A percentile compares a stretch with the other conserved stretches of the same genome.
phyloP scores from a whole-genome alignment of 208 protist genomes.

The Wallacemonas collosoma region DNA sequence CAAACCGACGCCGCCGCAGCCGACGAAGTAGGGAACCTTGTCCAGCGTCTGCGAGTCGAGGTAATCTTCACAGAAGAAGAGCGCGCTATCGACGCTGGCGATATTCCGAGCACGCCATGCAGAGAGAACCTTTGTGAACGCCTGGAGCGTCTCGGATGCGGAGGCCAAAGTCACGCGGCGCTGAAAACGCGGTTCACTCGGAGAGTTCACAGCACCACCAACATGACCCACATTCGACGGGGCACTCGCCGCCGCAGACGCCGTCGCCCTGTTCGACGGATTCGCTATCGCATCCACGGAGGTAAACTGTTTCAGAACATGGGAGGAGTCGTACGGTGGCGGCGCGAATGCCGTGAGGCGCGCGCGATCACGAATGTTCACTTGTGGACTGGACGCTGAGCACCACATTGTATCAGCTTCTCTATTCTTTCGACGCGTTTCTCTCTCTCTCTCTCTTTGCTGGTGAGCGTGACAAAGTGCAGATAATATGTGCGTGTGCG shows the following conservation, averaged over 20 bases:
- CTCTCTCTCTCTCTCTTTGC: too few relatives aligned
- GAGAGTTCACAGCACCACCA: too few relatives aligned
- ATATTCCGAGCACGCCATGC: slow-evolving; percentile 25
- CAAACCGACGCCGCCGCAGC: slow-evolving; percentile 65
- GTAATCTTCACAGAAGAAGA: slow-evolving; percentile 38
- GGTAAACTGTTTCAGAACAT: background rate
- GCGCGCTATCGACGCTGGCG: slow-evolving; percentile 16
- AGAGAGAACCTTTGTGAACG: slow-evolving; percentile 14
- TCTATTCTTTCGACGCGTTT: background rate
- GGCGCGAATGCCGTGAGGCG: slow-evolving; percentile 1
- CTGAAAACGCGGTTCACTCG: background rate
- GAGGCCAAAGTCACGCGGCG: slow-evolving; percentile 3
- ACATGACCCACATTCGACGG: too few relatives aligned
- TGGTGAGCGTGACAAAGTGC: too few relatives aligned
- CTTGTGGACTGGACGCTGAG: background rate
- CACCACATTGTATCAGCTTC: background rate
- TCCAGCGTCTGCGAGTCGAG: slow-evolving; percentile 48
- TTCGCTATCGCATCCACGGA: background rate
- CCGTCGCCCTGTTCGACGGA: too few relatives aligned
- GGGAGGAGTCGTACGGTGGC: background rate
- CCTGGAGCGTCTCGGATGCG: background rate
- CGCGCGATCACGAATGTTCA: slow-evolving; percentile 1
- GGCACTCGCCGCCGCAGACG: too few relatives aligned
- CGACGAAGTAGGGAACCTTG: slow-evolving; percentile 55
- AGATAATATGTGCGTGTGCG: too few relatives aligned